These are phyloP conservation scores for Usnea hakonensis DNA, from an alignment of 495 filamentous ascomycete species.

Conservation along the genomic window DNA sequence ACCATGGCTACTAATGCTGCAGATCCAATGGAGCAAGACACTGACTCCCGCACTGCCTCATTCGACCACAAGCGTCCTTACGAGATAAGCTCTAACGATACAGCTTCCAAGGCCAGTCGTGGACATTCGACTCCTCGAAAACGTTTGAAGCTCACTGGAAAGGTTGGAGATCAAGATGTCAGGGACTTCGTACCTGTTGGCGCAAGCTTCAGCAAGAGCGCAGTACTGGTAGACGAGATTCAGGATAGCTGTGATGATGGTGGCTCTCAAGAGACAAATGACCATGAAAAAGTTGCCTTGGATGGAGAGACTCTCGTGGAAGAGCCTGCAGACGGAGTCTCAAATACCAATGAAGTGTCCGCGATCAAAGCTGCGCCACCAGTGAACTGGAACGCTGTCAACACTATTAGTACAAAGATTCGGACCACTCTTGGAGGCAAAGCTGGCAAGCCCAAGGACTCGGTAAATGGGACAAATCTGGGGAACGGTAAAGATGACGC, in stretches of 20 bases:
- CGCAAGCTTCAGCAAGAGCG: constrained; percentile 11
- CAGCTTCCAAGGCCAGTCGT: constrained; percentile 1
- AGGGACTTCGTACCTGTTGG: constrained; percentile 12
- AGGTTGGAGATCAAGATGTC: constrained; percentile 5
- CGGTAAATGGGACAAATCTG: not conserved
- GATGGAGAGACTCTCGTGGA: not conserved
- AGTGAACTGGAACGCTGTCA: constrained; percentile 4
- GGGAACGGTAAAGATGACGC: not conserved
- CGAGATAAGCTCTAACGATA: not conserved
- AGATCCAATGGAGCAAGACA: not conserved
- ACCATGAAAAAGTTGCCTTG: not conserved
- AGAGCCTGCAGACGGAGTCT: not conserved
- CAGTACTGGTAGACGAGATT: constrained; percentile 1
- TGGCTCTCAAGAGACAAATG: not conserved
- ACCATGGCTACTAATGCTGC: not conserved
- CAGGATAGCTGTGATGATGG: not conserved
- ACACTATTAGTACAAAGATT: constrained; percentile 6
- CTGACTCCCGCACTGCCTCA: constrained; percentile 11
- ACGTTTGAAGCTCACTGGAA: constrained; percentile 2
- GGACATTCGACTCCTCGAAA: constrained; percentile 14
- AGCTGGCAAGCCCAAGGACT: not conserved
- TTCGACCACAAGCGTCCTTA: constrained; percentile 11
- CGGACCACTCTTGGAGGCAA: constrained; percentile 60
- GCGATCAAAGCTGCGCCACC: not conserved
- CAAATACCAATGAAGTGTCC: not conserved